Evolutionary conservation across 2,329 filamentous ascomycete species (phyloP), one percentile per base, ranked within the genome.

Genomic region (Colletotrichum scovillei): DNA sequence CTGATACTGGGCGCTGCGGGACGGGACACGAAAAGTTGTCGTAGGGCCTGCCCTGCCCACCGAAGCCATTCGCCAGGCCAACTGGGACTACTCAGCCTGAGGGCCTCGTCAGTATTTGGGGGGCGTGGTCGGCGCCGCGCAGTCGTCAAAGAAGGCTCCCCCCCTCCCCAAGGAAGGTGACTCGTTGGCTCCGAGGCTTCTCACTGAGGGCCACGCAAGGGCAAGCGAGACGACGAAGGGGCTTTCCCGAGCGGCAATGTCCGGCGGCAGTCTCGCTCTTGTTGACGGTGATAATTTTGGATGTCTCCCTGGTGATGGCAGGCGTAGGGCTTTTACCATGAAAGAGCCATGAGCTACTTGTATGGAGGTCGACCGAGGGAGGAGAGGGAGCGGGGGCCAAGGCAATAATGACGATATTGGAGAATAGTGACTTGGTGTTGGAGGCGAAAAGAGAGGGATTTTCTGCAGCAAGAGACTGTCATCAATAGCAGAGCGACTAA

Each of bases 131-230:
- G 30, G 56, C 38, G 49, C 58, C 63, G 24, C 46, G 32, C 46
- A 67, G 26, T 30, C 42, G 26, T 35, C 24, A 38, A 26, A 42
- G 19, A 38, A 12, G 24, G 22, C 52, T 24, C 22, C 60, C 55
- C 30, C 22, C 60, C 55, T 14, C 24, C 30, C 12, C 46, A 60
- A 26, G 67, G 71, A 56, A 62, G 38, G 71, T 71, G 67, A 73
- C 67, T 73, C 62, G 67, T 66, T 28, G 56, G 14, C 56, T 38
- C 42, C 49, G 66, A 70, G 60, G 60, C 67, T 60, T 70, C 14
- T 70, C 14, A 26, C 52, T 16, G 9, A 28, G 16, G 24, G 56
- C 46, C 12, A 7, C 30, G 49, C 28, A 46, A 57, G 67, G 60
- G 59, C 58, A 28, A 35, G 49, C 26, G 12, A 57, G 11, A 9